Conservation (phyloP, 345 rosid genomes). For the Pistacia atlantica region DNA sequence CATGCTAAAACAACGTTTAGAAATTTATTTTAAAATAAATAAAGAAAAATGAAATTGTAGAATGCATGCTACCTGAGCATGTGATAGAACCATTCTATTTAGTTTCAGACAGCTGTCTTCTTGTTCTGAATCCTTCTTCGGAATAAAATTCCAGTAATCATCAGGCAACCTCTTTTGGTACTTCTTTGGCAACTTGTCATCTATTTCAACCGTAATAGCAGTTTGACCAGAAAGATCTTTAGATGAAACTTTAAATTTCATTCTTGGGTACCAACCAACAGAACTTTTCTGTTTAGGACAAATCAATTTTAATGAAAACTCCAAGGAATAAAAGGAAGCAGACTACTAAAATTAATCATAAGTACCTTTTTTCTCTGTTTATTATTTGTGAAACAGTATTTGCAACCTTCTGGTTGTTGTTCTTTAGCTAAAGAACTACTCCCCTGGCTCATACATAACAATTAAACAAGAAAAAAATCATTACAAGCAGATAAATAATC, state of each 20-base stretch:
- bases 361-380: conserved; percentile 18
- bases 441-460: conserved; percentile 44
- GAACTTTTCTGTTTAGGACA: conserved; percentile 39
- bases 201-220: conserved; percentile 63
- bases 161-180: conserved; percentile 34
- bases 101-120: conserved; percentile 55
- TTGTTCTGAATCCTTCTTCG: conserved; percentile 47
- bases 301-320: conserved; percentile 11
- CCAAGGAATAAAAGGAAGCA: conserved; percentile 10
- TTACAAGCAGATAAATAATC: conserved; percentile 5
- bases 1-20: background rate
- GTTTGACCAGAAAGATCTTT: conserved; percentile 60
- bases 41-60: background rate
- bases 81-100: conserved; percentile 60
- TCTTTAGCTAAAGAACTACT: conserved; percentile 27
- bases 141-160: conserved; percentile 84
- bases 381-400: conserved; percentile 72
- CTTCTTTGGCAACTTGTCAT: conserved; percentile 42
- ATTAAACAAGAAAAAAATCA: conserved; percentile 17
- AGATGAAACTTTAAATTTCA: conserved; percentile 73
- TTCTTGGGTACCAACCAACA: conserved; percentile 60
- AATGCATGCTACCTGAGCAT: conserved; percentile 62
- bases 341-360: conserved; percentile 8
- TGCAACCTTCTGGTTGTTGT: conserved; percentile 53
- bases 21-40: background rate